Base-by-base conservation (phyloP, 2,329 filamentous ascomycete species). In the Botrytis aclada region DNA sequence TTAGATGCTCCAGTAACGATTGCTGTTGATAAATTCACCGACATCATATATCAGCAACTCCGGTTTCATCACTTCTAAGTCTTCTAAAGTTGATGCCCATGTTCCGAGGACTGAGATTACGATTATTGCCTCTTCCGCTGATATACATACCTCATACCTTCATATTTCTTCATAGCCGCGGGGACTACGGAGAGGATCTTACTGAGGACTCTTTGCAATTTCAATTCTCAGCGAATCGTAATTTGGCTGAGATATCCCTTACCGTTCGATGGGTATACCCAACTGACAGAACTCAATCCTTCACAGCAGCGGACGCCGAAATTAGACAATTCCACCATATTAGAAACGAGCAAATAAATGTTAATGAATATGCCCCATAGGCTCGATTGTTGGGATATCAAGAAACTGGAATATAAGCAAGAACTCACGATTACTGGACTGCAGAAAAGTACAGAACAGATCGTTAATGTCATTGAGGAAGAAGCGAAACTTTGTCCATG, bases 381-480 rank as follows among this genome's bases (percentile, higher is more conserved):
- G 86, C 88, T 87, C 77, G 85, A 88, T 76, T 81, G 86, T 51
- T 85, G 82, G 80, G 84, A 84, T 67, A 79, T 83, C 0, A 76
- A 79, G 22, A 79, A 84, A 72, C 83, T 84, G 25, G 66, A 80
- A 0, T 79, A 84, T 20, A 76, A 79, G 22, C 83, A 87, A 74
- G 82, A 85, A 3, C 73, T 85, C 7, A 84, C 86, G 76, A 77
- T 77, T 0, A 74, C 79, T 0, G 85, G 85, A 0, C 76, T 88
- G 18, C 77, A 76, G 47, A 82, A 84, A 16, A 83, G 81, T 72
- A 81, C 85, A 0, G 60, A 67, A 0, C 74, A 75, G 5, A 77
- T 86, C 3, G 75, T 79, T 4, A 67, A 75, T 0, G 62, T 85
- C 4, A 75, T 86, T 0, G 62, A 39, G 6, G 60, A 74, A 0